Evolutionary conservation across 208 protist genomes (phyloP).

Genomic region (Acanthamoeba castellanii): DNA sequence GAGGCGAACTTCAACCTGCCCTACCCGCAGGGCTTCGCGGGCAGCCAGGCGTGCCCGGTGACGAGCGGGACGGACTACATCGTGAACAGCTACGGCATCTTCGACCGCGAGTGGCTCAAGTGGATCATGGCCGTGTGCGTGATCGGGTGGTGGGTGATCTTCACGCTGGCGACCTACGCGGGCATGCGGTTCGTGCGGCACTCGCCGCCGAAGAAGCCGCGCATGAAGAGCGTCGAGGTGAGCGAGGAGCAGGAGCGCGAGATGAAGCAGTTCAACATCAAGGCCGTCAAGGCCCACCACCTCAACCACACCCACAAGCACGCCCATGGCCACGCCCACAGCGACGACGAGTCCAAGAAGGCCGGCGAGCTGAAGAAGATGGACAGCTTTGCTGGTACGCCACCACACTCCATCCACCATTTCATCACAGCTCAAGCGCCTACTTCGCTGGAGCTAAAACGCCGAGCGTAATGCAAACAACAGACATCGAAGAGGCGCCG

Average conservation of each 20-base stretch:
- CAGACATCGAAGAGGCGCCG: not conserved
- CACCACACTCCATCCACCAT: too few species aligned
- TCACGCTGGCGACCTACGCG: not conserved
- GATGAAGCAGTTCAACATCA: constrained; percentile 68
- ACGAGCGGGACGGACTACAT: constrained; percentile 34
- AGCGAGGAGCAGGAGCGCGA: constrained; percentile 48
- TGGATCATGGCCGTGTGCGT: constrained; percentile 49
- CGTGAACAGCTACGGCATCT: not conserved
- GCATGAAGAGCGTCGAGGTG: not conserved
- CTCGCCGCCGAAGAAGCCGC: constrained; percentile 4
- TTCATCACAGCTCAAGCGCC: too few species aligned
- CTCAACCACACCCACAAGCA: not conserved
- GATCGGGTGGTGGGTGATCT: constrained; percentile 51
- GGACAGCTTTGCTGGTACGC: not conserved
- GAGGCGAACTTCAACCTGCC: not conserved
- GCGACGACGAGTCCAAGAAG: too few species aligned
- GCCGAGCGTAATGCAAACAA: too few species aligned
- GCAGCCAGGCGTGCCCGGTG: constrained; percentile 44
- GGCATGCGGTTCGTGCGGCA: constrained; percentile 26
- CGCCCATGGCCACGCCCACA: too few species aligned
- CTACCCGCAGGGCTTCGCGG: not conserved
- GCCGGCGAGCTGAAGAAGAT: too few species aligned
- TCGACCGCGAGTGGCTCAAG: constrained; percentile 39
- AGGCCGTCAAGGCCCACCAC: not conserved
- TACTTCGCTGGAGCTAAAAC: too few species aligned